Evolutionary conservation across 2,329 filamentous ascomycete genomes (phyloP), one percentile per base, ranked within the genome.

Genomic region (Chrysoporthe puriensis): DNA sequence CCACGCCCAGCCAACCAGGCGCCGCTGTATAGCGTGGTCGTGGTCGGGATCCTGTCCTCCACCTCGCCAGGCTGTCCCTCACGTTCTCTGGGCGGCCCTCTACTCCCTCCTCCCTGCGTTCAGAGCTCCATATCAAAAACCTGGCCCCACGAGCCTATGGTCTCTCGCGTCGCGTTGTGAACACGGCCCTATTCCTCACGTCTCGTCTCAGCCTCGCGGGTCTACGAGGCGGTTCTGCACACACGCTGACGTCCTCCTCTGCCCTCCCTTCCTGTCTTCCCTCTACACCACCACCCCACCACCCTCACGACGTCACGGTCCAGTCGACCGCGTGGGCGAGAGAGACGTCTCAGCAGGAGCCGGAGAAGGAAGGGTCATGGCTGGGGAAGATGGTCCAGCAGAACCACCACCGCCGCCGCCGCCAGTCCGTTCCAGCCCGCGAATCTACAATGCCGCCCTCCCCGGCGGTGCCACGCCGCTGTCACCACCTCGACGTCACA

Each of bases 401-500:
- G 65, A 56, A 62, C 54, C 58, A 61, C 60, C 56, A 44, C 46
- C 26, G 26, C 26, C 26, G 26, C 26, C 26, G 26, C 26, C 26
- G 26, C 26, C 59, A 50, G 60, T 63, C 34, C 64, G 66, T 43
- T 66, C 52, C 56, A 70, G 65, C 63, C 61, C 66, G 56, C 52
- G 44, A 18, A 26, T 67, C 59, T 52, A 32, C 9, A 42, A 60
- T 60, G 66, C 57, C 42, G 26, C 72, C 62, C 68, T 73, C 68
- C 71, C 63, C 66, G 57, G 66, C 65, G 68, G 59, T 69, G 66
- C 73, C 44, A 8, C 21, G 18, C 67, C 75, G 60, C 70, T 73
- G 18, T 77, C 77, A 13, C 77, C 74, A 1, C 75, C 73, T 14
- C 67, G 69, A 57, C 65, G 66, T 46, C 64, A 72, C 4, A 62